phyloP scores from a whole-genome alignment of 345 rosid species.

The Moringa oleifera region DNA sequence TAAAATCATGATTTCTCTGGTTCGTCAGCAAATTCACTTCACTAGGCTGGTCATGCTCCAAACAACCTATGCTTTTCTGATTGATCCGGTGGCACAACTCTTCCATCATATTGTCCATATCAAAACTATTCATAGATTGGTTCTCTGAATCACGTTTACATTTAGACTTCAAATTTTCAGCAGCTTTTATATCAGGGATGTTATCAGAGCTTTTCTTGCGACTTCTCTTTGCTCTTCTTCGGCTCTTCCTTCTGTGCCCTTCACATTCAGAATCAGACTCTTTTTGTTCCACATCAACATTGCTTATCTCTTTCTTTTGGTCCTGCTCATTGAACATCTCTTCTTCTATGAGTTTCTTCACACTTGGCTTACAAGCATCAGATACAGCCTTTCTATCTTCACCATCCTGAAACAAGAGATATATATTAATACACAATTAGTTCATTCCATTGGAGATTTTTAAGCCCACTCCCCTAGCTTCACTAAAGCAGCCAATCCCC shows the following conservation, averaged over 20 bases:
- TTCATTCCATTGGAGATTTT: conserved; percentile 11
- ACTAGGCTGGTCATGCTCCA: conserved; percentile 27
- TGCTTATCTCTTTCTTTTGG: conserved; percentile 30
- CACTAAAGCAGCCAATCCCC: neutral
- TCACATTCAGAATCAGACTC: conserved; percentile 39
- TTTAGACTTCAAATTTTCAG: conserved; percentile 31
- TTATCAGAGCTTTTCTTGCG: conserved; percentile 52
- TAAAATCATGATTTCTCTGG: conserved; percentile 35
- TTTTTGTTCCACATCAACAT: conserved; percentile 37
- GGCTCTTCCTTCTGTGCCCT: conserved; percentile 39
- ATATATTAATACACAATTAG: conserved; percentile 7
- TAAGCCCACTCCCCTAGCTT: neutral
- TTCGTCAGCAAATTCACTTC: conserved; percentile 27
- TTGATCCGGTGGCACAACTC: conserved; percentile 59
- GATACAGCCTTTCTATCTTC: conserved; percentile 31
- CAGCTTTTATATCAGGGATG: conserved; percentile 28
- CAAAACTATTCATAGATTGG: conserved; percentile 32
- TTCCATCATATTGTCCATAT: conserved; percentile 58
- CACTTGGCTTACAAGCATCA: conserved; percentile 53
- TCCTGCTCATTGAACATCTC: conserved; percentile 59
- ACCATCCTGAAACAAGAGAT: conserved; percentile 40
- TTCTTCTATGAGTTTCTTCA: conserved; percentile 90
- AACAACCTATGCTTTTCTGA: conserved; percentile 40
- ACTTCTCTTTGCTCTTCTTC: conserved; percentile 45
- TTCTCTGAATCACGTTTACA: conserved; percentile 26